These are phyloP conservation scores for Afroboletus lepidellus DNA, from an alignment of 1,284 basidiomycete species.

Conservation along the genomic window DNA sequence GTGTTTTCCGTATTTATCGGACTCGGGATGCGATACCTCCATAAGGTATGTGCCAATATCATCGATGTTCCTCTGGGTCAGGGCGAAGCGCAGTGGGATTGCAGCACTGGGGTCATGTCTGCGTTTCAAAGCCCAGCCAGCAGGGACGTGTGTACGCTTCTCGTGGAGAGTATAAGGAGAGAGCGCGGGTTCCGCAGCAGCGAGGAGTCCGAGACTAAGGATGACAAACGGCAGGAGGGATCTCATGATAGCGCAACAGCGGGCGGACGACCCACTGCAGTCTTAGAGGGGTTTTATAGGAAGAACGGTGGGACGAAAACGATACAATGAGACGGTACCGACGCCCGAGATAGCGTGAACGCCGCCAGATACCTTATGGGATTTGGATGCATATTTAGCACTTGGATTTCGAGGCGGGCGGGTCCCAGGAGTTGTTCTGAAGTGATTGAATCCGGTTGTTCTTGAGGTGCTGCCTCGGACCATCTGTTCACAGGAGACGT, in stretches of 20 bases:
- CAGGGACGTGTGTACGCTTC: constrained; percentile 32
- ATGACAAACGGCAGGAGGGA: constrained; percentile 16
- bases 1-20: constrained; percentile 42
- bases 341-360: constrained; percentile 8
- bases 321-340: constrained; percentile 3
- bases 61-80: constrained; percentile 42
- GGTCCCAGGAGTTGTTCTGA: too few relatives aligned
- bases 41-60: constrained; percentile 37
- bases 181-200: constrained; percentile 10
- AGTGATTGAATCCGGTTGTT: too few relatives aligned
- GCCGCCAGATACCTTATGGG: background rate
- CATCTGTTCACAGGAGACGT: too few relatives aligned
- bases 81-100: constrained; percentile 40
- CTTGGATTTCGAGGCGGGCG: too few relatives aligned
- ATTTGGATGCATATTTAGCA: constrained; percentile 9
- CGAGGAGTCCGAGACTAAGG: constrained; percentile 18
- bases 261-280: background rate
- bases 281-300: constrained; percentile 10
- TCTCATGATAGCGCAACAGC: constrained; percentile 9
- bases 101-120: constrained; percentile 24
- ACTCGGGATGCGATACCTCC: constrained; percentile 45
- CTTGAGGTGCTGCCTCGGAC: too few relatives aligned
- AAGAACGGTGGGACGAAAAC: constrained; percentile 12
- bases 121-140: constrained; percentile 34
- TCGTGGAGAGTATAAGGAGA: constrained; percentile 32